Conservation (phyloP, 2,329 filamentous ascomycete genomes). For the Aspergillus texensis region DNA sequence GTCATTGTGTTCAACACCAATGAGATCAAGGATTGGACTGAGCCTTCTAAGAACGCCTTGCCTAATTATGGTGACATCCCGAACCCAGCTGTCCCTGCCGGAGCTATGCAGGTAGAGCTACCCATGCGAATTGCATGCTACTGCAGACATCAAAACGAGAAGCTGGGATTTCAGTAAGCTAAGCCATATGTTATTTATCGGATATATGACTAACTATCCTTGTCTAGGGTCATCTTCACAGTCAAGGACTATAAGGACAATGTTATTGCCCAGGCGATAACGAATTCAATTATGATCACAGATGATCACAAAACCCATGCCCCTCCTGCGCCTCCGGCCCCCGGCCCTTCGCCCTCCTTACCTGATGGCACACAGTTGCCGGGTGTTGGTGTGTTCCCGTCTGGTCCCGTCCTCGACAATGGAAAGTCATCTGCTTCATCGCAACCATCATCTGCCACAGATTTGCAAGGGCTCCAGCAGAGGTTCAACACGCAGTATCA, state of each 20-base stretch:
- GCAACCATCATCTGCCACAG: conserved; percentile 60
- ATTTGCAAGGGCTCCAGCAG: conserved; percentile 63
- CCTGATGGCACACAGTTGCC: conserved; percentile 45
- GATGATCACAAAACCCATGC: conserved; percentile 93
- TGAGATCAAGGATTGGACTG: conserved; percentile 82
- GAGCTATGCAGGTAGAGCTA: conserved; percentile 75
- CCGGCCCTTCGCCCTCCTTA: conserved; percentile 37
- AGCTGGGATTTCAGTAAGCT: conserved; percentile 73
- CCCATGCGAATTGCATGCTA: conserved; percentile 98
- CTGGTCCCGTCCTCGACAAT: conserved; percentile 33
- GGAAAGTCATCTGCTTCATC: conserved; percentile 34
- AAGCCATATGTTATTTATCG: neutral
- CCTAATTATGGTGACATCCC: conserved; percentile 43
- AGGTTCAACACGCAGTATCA: conserved; percentile 51
- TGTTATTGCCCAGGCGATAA: conserved; percentile 80
- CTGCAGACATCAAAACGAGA: conserved; percentile 92
- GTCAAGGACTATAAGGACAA: conserved; percentile 79
- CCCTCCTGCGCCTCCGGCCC: conserved; percentile 41
- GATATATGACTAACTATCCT: conserved; percentile 7
- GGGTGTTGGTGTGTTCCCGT: conserved; percentile 48
- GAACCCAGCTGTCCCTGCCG: conserved; percentile 46
- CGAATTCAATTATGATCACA: conserved; percentile 91
- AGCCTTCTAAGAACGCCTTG: conserved; percentile 59
- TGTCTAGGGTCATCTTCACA: conserved; percentile 78
- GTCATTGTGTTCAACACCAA: conserved; percentile 91